These are phyloP conservation scores for Citrus mangshanensis DNA, from an alignment of 345 rosid genomes.

Conservation along the genomic window DNA sequence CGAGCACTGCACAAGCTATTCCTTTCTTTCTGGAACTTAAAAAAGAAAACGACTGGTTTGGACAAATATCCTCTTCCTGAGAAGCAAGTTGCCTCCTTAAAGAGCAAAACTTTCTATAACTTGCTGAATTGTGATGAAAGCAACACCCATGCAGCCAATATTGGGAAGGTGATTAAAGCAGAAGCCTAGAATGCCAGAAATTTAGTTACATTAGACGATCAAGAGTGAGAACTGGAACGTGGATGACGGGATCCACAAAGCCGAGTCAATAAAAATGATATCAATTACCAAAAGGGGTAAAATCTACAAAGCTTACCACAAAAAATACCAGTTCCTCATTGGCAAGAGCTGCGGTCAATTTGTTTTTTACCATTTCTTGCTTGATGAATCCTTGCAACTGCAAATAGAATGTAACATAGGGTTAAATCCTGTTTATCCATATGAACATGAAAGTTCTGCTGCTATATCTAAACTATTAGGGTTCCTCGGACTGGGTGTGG, in stretches of 20 bases:
- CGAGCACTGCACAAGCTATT: not conserved
- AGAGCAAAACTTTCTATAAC: slow-evolving; percentile 10
- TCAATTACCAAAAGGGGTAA: not conserved
- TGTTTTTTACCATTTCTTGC: slow-evolving; percentile 55
- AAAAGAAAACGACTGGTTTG: not conserved
- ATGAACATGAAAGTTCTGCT: not conserved
- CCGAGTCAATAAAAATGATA: not conserved
- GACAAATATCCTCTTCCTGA: not conserved
- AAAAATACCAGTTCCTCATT: slow-evolving; percentile 67
- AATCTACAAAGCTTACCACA: slow-evolving; percentile 42
- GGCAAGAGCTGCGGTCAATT: slow-evolving; percentile 55
- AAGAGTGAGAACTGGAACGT: not conserved
- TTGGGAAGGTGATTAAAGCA: slow-evolving; percentile 61
- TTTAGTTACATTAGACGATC: not conserved
- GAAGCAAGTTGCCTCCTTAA: not conserved
- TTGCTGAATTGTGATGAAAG: slow-evolving; percentile 32
- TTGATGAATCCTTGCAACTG: slow-evolving; percentile 73
- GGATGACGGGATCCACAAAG: not conserved
- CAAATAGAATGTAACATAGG: slow-evolving; percentile 6
- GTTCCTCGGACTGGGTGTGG: not conserved
- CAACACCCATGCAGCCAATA: slow-evolving; percentile 61
- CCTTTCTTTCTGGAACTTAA: not conserved
- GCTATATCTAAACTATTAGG: not conserved
- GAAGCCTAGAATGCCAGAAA: slow-evolving; percentile 59
- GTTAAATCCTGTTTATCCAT: not conserved